Conservation (phyloP, 192 early-diverging fungal genomes). For the Backusella parvicylindrica region DNA sequence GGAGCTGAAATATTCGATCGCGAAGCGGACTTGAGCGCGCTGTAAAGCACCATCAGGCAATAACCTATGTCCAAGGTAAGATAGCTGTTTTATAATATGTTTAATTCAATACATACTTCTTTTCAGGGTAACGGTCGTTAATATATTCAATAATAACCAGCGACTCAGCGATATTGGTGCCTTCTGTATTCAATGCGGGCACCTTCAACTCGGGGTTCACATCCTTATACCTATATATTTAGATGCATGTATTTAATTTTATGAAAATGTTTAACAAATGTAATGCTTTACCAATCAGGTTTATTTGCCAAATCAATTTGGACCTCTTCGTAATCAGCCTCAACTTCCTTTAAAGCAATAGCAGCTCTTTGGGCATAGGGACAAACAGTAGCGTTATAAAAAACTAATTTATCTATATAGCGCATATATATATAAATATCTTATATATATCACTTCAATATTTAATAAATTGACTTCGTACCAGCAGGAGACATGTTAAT, state of each 20-base stretch:
- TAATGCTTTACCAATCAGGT: conserved; percentile 49
- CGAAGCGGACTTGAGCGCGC: conserved; percentile 39
- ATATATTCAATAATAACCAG: conserved; percentile 66
- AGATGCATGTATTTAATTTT: not conserved
- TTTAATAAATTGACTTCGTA: not conserved
- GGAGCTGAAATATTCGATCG: conserved; percentile 41
- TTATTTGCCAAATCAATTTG: conserved; percentile 66
- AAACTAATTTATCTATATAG: conserved; percentile 39
- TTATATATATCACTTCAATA: not conserved
- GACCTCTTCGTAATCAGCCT: conserved; percentile 47
- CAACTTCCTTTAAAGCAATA: conserved; percentile 57
- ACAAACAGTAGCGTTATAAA: conserved; percentile 57
- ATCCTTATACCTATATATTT: conserved; percentile 40
- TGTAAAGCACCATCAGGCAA: conserved; percentile 42
- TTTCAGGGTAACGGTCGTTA: conserved; percentile 56
- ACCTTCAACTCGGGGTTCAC: conserved; percentile 70
- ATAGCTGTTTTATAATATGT: not conserved
- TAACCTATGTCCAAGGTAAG: conserved; percentile 25
- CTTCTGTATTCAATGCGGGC: conserved; percentile 55
- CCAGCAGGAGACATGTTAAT: not conserved
- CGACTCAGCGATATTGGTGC: conserved; percentile 60
- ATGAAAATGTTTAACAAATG: not conserved
- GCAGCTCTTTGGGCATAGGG: conserved; percentile 70
- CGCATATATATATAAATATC: not conserved
- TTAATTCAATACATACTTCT: conserved; percentile 35